Evolutionary conservation across 2,329 filamentous ascomycete genomes (phyloP).

Genomic region (Exophiala phaeomuriformis): DNA sequence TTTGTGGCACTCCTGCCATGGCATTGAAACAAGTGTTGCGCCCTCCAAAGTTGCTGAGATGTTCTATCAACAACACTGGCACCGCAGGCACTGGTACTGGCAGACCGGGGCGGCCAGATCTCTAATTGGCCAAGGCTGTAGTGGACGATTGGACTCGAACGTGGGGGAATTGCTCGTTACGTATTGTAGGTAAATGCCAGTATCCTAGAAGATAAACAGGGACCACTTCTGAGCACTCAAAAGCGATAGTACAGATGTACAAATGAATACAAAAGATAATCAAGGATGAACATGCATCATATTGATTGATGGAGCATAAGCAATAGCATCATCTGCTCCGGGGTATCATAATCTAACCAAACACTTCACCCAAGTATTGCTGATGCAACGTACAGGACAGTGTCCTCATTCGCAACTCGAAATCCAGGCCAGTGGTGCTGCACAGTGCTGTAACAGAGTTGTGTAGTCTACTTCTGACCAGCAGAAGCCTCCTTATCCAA

Average conservation of each 20-base stretch:
- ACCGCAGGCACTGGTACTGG: constrained; percentile 2
- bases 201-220: too few species aligned
- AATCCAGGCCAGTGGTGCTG: too few species aligned
- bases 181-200: too few species aligned
- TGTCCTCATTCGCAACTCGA: not conserved
- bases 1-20: constrained; percentile 66
- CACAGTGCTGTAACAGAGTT: too few species aligned
- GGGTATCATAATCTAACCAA: constrained; percentile 16
- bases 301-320: constrained; percentile 1
- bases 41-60: not conserved
- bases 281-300: not conserved
- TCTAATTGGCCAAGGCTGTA: constrained; percentile 11
- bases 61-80: not conserved
- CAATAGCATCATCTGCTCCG: not conserved
- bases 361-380: constrained; percentile 2
- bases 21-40: constrained; percentile 30
- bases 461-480: constrained; percentile 10
- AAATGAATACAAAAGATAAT: too few species aligned
- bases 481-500: constrained; percentile 60
- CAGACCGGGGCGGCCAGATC: not conserved
- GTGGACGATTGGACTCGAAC: not conserved
- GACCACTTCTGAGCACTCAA: too few species aligned
- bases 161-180: too few species aligned
- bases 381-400: not conserved
- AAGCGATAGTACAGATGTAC: too few species aligned